Evolutionary conservation across 805 yeast genomes (phyloP).

Genomic region (Hanseniaspora nectarophila): DNA sequence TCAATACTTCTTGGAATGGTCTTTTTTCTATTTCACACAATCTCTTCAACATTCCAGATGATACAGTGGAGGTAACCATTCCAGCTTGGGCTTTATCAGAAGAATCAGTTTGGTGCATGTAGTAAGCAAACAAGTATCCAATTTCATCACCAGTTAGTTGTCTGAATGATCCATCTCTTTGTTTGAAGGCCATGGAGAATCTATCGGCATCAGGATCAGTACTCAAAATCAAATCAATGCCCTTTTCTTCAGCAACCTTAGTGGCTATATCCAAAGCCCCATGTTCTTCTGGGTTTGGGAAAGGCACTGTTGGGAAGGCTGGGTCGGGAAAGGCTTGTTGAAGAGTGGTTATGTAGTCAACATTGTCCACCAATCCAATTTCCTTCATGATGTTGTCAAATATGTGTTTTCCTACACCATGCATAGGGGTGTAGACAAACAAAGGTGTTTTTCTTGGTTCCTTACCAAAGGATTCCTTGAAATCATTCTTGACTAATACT

Average conservation of each 20-base stretch:
- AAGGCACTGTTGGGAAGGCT: constrained; percentile 66
- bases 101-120: constrained; percentile 28
- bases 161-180: constrained; percentile 37
- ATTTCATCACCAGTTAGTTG: constrained; percentile 88
- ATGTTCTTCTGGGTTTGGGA: constrained; percentile 93
- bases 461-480: not conserved
- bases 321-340: constrained; percentile 75
- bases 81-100: constrained; percentile 32
- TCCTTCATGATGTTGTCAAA: constrained; percentile 32
- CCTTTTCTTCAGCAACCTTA: constrained; percentile 36
- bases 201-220: constrained; percentile 97
- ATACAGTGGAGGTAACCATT: constrained; percentile 78
- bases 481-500: constrained; percentile 27
- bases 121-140: constrained; percentile 72
- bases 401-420: constrained; percentile 76
- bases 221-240: constrained; percentile 54
- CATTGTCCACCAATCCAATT: constrained; percentile 30
- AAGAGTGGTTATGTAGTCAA: constrained; percentile 34
- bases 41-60: constrained; percentile 64
- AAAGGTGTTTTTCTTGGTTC: constrained; percentile 23
- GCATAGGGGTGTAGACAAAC: constrained; percentile 87
- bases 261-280: constrained; percentile 78
- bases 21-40: constrained; percentile 57
- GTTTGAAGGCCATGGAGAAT: constrained; percentile 46
- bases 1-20: constrained; percentile 65